A percentile compares a stretch with the other conserved stretches of the same genome.
phyloP scores from a whole-genome alignment of 148 eudicot species.

The Oxyria digyna region DNA sequence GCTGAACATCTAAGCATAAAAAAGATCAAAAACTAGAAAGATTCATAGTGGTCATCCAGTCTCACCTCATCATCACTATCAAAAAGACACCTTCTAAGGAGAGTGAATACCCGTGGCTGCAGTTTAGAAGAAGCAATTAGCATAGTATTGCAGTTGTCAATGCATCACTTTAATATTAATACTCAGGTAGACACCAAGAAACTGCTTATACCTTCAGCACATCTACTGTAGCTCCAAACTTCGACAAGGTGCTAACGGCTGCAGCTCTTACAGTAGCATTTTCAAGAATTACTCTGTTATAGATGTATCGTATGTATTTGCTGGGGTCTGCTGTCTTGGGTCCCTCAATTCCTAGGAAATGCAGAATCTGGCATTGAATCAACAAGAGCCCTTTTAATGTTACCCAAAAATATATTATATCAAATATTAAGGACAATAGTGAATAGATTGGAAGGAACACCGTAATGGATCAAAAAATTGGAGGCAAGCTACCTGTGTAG shows the following conservation, averaged over 20 bases:
- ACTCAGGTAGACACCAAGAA: background rate
- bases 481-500: conserved; percentile 45
- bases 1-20: background rate
- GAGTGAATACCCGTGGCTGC: conserved; percentile 84
- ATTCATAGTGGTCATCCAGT: background rate
- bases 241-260: conserved; percentile 96
- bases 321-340: conserved; percentile 93
- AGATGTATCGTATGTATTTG: conserved; percentile 86
- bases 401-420: background rate
- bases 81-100: conserved; percentile 84
- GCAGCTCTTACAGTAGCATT: conserved; percentile 97
- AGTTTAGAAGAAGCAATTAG: conserved; percentile 13
- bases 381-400: background rate
- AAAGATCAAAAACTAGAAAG: background rate
- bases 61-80: conserved; percentile 99
- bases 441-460: background rate
- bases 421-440: background rate
- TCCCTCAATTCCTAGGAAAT: conserved; percentile 94
- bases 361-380: conserved; percentile 51
- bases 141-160: background rate
- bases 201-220: conserved; percentile 55
- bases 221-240: conserved; percentile 86
- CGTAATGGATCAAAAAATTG: background rate
- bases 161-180: background rate
- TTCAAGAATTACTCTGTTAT: conserved; percentile 90